These are phyloP conservation scores for sunflower (Helianthus annuus) DNA, from an alignment of 129 eudicot species.

Conservation along the genomic window DNA sequence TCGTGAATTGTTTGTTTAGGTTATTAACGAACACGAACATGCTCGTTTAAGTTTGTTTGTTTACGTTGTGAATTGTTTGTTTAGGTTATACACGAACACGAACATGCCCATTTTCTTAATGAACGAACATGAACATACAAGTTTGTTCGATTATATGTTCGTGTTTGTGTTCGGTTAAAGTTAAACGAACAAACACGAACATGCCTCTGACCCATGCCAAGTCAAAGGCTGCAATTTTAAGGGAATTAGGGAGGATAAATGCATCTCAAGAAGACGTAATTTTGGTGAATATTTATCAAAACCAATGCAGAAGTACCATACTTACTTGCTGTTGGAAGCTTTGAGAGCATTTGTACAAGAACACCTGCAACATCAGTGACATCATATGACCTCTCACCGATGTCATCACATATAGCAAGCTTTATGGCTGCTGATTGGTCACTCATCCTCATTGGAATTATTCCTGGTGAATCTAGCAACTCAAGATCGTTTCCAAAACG, in stretches of 20 bases:
- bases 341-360: constrained; percentile 88
- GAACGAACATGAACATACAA: too few species aligned
- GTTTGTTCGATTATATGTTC: too few species aligned
- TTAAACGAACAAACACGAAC: too few species aligned
- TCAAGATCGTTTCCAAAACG: constrained; percentile 89
- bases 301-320: constrained; percentile 25
- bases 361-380: constrained; percentile 82
- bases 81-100: too few species aligned
- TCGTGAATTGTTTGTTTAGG: too few species aligned
- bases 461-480: constrained; percentile 95
- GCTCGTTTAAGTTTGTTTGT: too few species aligned
- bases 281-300: not conserved
- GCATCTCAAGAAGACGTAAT: not conserved
- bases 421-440: constrained; percentile 98
- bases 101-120: too few species aligned
- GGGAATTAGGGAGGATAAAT: not conserved
- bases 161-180: too few species aligned
- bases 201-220: not conserved
- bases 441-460: constrained; percentile 94
- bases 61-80: too few species aligned
- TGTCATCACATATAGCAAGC: constrained; percentile 98
- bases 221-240: constrained; percentile 5
- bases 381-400: constrained; percentile 92
- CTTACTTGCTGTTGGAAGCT: constrained; percentile 77
- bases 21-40: too few species aligned